Percentiles rank a stretch among this genome's conserved stretches.
These are phyloP conservation scores for Sporothrix pallida DNA, from an alignment of 2,329 filamentous ascomycete genomes.

Conservation along the genomic window DNA sequence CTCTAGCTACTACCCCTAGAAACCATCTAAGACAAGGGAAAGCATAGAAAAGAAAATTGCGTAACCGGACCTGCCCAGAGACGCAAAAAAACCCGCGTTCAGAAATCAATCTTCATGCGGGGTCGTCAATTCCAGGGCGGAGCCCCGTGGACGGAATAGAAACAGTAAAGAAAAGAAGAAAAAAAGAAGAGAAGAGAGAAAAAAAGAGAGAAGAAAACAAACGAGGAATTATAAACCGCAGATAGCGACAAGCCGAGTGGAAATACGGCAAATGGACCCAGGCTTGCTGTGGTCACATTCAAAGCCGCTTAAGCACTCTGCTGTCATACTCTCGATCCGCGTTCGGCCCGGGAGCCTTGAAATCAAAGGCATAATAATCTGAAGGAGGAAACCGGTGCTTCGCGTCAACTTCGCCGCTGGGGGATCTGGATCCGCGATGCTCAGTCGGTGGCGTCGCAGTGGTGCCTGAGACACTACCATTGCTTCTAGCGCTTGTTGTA, in stretches of 20 bases:
- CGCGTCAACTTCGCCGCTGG: slow-evolving; percentile 42
- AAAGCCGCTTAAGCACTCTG: slow-evolving; percentile 59
- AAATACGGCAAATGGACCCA: not conserved
- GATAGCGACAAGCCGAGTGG: not conserved
- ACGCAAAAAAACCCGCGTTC: no score
- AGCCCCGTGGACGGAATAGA: not conserved
- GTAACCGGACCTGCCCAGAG: no score
- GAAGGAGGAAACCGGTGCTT: slow-evolving; percentile 50
- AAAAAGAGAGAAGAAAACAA: not conserved
- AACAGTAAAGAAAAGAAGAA: not conserved
- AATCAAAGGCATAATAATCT: not conserved
- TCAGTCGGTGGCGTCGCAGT: slow-evolving; percentile 45
- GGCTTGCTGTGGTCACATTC: slow-evolving; percentile 11
- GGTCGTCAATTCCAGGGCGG: not conserved
- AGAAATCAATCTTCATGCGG: not conserved
- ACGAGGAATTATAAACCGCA: not conserved
- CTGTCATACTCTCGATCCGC: slow-evolving; percentile 58
- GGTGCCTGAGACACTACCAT: slow-evolving; percentile 44
- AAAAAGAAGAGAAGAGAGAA: not conserved
- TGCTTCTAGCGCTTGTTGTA: slow-evolving; percentile 46
- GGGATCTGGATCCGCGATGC: slow-evolving; percentile 44
- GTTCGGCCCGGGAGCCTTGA: slow-evolving; percentile 46
- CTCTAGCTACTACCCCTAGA: no score
- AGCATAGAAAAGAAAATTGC: no score
- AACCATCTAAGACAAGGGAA: no score